These are phyloP conservation scores for Globisporangium alternatum DNA, from an alignment of 352 stramenopile genomes.

Conservation along the genomic window DNA sequence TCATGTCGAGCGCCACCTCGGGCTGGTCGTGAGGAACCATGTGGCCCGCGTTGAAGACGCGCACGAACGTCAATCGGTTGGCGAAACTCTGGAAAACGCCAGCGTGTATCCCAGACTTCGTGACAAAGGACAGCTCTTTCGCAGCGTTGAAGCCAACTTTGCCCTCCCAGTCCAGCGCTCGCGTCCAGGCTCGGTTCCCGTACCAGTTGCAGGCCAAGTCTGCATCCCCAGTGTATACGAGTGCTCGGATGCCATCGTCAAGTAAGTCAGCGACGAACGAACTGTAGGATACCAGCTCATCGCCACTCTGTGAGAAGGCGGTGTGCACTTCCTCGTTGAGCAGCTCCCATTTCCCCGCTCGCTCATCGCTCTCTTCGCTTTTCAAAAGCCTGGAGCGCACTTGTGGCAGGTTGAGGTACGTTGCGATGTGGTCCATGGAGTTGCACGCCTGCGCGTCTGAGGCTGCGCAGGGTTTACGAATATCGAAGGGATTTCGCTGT, in stretches of 20 bases:
- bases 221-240: slow-evolving; percentile 96
- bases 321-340: slow-evolving; percentile 92
- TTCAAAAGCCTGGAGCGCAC: slow-evolving; percentile 20
- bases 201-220: slow-evolving; percentile 97
- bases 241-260: slow-evolving; percentile 58
- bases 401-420: slow-evolving; percentile 1
- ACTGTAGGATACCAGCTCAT: slow-evolving; percentile 92
- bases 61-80: slow-evolving; percentile 33
- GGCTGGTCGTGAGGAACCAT: slow-evolving; percentile 41
- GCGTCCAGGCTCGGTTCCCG: slow-evolving; percentile 92
- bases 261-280: slow-evolving; percentile 87
- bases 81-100: slow-evolving; percentile 23
- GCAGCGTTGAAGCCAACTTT: slow-evolving; percentile 75
- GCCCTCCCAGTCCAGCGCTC: slow-evolving; percentile 89
- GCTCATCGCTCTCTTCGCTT: slow-evolving; percentile 20
- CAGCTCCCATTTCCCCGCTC: slow-evolving; percentile 68
- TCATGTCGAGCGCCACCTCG: slow-evolving; percentile 29
- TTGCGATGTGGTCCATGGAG: slow-evolving; percentile 1
- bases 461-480: slow-evolving; percentile 23
- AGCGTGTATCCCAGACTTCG: not conserved
- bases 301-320: slow-evolving; percentile 71
- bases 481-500: slow-evolving; percentile 59
- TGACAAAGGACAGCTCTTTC: slow-evolving; percentile 19
- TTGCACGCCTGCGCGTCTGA: not conserved
- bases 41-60: slow-evolving; percentile 39